A percentile compares a stretch with the other conserved stretches of the same genome.
Evolutionary conservation across 2,329 filamentous ascomycete genomes (phyloP).

Genomic region (Arthrinium puccinioides): DNA sequence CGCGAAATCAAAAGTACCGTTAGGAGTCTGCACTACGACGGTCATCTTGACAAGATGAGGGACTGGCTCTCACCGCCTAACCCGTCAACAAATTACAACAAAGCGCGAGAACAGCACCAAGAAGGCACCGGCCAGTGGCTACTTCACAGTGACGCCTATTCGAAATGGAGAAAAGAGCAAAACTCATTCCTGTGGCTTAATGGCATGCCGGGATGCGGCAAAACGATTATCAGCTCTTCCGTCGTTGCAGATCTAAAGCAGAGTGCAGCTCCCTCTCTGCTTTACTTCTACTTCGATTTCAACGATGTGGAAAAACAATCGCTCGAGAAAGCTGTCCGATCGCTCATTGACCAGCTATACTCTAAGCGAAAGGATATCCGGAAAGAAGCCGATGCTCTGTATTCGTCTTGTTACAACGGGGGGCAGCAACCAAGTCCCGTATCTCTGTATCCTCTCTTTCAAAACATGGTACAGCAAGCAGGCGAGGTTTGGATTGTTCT

Average conservation of each 20-base stretch:
- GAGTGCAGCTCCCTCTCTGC: background rate
- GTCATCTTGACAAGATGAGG: conserved; percentile 8
- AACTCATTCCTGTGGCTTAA: conserved; percentile 28
- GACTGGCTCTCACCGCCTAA: conserved; percentile 27
- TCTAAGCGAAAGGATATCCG: conserved; percentile 10
- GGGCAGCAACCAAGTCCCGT: conserved; percentile 14
- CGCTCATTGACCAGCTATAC: conserved; percentile 27
- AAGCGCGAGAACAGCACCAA: conserved; percentile 21
- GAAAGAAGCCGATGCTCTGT: conserved; percentile 16
- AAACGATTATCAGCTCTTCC: conserved; percentile 30
- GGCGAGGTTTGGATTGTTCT: conserved; percentile 16
- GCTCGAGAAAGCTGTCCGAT: conserved; percentile 25
- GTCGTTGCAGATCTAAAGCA: conserved; percentile 21
- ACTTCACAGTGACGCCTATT: conserved; percentile 18
- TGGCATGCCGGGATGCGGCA: conserved; percentile 33
- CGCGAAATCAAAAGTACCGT: background rate
- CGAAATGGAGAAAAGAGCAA: conserved; percentile 19
- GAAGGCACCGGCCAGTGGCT: conserved; percentile 27
- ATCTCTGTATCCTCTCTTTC: conserved; percentile 14
- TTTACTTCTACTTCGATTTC: conserved; percentile 32
- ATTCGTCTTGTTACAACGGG: conserved; percentile 15
- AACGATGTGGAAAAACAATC: conserved; percentile 27
- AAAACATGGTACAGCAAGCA: conserved; percentile 16
- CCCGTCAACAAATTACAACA: conserved; percentile 24
- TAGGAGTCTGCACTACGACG: background rate